Conservation (phyloP, 331 rosid genomes). For the Pyrus hybrid region DNA sequence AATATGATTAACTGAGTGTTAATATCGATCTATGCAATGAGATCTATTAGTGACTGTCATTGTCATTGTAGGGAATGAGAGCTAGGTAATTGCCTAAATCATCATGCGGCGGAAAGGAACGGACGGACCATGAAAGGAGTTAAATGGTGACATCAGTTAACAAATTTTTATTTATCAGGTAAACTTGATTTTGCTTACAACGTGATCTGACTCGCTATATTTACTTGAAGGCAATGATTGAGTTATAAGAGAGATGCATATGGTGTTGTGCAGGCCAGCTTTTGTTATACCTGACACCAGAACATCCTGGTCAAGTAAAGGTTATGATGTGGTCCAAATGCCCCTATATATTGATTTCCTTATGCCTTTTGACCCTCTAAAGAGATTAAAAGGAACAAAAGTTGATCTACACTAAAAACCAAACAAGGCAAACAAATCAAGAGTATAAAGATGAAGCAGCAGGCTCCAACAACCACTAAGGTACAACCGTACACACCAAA, state of each 20-base stretch:
- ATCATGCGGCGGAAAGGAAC: neutral
- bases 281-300: neutral
- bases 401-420: neutral
- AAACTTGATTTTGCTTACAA: neutral
- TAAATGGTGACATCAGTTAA: neutral
- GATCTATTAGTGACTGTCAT: neutral
- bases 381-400: neutral
- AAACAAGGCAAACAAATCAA: neutral
- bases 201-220: neutral
- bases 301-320: neutral
- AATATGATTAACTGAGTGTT: neutral
- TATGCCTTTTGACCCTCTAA: slow-evolving; percentile 8
- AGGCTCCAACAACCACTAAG: slow-evolving; percentile 6
- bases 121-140: neutral
- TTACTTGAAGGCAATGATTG: neutral
- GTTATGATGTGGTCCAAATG: slow-evolving; percentile 6
- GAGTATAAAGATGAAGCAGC: neutral
- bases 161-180: neutral
- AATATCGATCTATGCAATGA: neutral
- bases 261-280: neutral
- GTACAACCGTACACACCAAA: slow-evolving; percentile 1
- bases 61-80: neutral
- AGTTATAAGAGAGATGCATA: neutral
- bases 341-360: neutral
- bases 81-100: neutral